Percentiles rank a stretch among this genome's conserved stretches.
phyloP scores from a whole-genome alignment of 805 yeast species.

The Cyberlindnera subsufficiens region DNA sequence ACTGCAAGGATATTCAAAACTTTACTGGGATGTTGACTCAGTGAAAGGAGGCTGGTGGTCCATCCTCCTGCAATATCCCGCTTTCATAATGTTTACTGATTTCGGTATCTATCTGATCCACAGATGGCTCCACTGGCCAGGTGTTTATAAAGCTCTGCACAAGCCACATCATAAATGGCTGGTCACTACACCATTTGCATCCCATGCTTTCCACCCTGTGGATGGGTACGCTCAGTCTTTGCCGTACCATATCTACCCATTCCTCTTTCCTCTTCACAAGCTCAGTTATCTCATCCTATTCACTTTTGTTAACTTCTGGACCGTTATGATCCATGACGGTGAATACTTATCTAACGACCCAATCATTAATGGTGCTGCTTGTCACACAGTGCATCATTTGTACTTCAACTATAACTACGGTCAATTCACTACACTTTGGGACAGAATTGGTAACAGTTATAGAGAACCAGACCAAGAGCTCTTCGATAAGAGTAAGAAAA shows the following conservation, averaged over 20 bases:
- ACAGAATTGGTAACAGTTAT: conserved; percentile 89
- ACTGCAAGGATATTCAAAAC: conserved; percentile 72
- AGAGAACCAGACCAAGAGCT: conserved; percentile 87
- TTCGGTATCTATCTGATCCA: conserved; percentile 88
- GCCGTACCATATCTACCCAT: conserved; percentile 91
- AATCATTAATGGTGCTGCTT: conserved; percentile 93
- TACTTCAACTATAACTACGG: conserved; percentile 98
- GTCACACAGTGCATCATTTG: conserved; percentile 94
- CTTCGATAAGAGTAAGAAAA: conserved; percentile 58
- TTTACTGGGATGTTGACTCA: conserved; percentile 62
- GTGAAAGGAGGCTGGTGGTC: conserved; percentile 66
- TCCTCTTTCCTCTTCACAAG: conserved; percentile 89
- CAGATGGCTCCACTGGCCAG: conserved; percentile 90
- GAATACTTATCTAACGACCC: conserved; percentile 92
- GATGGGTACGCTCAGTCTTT: conserved; percentile 92
- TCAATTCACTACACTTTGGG: conserved; percentile 98
- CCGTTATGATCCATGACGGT: conserved; percentile 98
- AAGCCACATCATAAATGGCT: conserved; percentile 99
- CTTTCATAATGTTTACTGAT: conserved; percentile 89
- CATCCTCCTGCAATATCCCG: conserved; percentile 59
- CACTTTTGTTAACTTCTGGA: conserved; percentile 94
- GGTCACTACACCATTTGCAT: conserved; percentile 96
- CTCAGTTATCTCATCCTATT: conserved; percentile 74
- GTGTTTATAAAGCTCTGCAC: conserved; percentile 78
- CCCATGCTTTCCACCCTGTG: conserved; percentile 97